phyloP scores from a whole-genome alignment of 495 filamentous ascomycete genomes.

The Platismatia glauca region DNA sequence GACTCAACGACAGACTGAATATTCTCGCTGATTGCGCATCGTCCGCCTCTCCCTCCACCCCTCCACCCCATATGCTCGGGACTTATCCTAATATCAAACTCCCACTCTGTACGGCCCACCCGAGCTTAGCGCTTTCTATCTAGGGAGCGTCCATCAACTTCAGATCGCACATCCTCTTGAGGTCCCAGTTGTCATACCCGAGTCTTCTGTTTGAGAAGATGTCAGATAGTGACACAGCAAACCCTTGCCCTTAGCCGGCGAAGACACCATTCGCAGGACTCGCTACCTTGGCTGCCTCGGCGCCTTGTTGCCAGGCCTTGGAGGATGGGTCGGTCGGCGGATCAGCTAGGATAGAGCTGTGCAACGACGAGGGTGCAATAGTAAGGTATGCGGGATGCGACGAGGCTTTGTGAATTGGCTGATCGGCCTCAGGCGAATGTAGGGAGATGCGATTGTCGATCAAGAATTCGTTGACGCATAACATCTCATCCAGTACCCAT shows the following conservation, averaged over 20 bases:
- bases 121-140: not conserved
- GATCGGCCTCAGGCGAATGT: not conserved
- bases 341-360: not conserved
- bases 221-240: not conserved
- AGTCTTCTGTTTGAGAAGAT: not conserved
- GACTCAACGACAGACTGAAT: too few relatives aligned
- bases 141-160: not conserved
- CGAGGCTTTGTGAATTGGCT: not conserved
- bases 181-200: constrained; percentile 10
- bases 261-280: too few relatives aligned
- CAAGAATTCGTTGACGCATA: not conserved
- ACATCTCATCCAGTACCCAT: too few relatives aligned
- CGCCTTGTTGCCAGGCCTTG: not conserved
- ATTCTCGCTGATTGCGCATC: too few relatives aligned
- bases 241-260: too few relatives aligned
- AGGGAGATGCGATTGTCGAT: not conserved
- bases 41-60: not conserved
- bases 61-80: too few relatives aligned
- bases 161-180: not conserved
- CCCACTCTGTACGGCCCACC: not conserved
- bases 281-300: not conserved
- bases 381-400: not conserved
- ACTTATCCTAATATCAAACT: too few relatives aligned
- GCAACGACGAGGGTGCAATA: not conserved
- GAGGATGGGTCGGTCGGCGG: not conserved